These are phyloP conservation scores for Porphyrellus sp. DNA, from an alignment of 1,284 basidiomycete species.

Conservation along the genomic window DNA sequence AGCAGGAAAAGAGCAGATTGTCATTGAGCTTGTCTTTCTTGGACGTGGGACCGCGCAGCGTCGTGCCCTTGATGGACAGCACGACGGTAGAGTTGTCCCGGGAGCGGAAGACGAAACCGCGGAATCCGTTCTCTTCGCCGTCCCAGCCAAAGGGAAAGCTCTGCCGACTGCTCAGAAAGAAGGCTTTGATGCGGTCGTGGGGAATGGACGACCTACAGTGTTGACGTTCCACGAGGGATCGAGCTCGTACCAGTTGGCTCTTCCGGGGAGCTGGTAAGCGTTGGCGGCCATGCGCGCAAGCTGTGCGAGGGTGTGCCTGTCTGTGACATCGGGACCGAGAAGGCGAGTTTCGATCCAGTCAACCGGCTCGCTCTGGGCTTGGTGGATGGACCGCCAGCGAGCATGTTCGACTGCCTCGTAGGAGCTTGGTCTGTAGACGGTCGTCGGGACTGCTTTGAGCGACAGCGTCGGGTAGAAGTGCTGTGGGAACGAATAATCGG, in stretches of 20 bases:
- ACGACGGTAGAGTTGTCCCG: conserved; percentile 82
- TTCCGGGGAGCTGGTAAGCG: conserved; percentile 75
- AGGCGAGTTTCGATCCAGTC: conserved; percentile 58
- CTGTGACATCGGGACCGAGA: conserved; percentile 69
- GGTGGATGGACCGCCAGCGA: conserved; percentile 48
- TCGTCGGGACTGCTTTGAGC: conserved; percentile 52
- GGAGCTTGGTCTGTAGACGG: conserved; percentile 60
- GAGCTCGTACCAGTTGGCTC: conserved; percentile 82
- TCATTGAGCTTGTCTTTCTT: conserved; percentile 96
- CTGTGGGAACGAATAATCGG: conserved; percentile 8
- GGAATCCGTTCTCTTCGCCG: conserved; percentile 73
- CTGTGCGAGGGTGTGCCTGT: conserved; percentile 78
- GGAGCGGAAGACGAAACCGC: conserved; percentile 87
- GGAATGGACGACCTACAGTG: conserved; percentile 44
- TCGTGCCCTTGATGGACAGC: conserved; percentile 94
- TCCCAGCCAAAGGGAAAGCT: conserved; percentile 94
- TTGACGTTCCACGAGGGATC: conserved; percentile 67
- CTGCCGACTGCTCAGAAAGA: conserved; percentile 37
- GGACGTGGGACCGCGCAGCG: conserved; percentile 76
- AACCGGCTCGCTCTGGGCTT: conserved; percentile 48
- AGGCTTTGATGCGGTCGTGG: background rate
- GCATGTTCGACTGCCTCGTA: conserved; percentile 48
- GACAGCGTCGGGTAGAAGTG: conserved; percentile 25
- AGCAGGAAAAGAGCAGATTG: conserved; percentile 96
- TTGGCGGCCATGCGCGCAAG: conserved; percentile 90